A percentile compares a stretch with the other conserved stretches of the same genome.
phyloP scores from a whole-genome alignment of 352 stramenopile species.

The Plasmopara muralis region DNA sequence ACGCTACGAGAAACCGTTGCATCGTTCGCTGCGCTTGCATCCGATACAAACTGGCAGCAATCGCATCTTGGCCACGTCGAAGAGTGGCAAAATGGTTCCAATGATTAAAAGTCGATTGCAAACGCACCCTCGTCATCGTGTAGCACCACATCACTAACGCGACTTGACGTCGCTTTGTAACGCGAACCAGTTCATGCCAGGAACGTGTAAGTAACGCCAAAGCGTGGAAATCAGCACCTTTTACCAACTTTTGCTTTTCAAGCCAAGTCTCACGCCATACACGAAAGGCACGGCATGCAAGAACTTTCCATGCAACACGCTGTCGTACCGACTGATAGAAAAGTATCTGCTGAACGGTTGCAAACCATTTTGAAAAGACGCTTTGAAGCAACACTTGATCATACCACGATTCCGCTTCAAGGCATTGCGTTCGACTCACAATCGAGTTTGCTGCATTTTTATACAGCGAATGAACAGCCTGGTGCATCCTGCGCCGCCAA shows the following conservation, averaged over 20 bases:
- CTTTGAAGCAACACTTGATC: slow-evolving; percentile 14
- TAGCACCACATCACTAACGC: slow-evolving; percentile 22
- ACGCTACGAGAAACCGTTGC: slow-evolving; percentile 13
- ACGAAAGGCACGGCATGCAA: slow-evolving; percentile 15
- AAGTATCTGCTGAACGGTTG: background rate
- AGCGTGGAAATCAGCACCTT: slow-evolving; percentile 14
- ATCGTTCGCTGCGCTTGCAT: slow-evolving; percentile 16
- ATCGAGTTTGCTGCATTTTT: slow-evolving; percentile 4
- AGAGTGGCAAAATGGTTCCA: slow-evolving; percentile 8
- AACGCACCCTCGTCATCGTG: slow-evolving; percentile 9
- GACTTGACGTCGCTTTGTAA: slow-evolving; percentile 25
- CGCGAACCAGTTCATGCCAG: slow-evolving; percentile 17
- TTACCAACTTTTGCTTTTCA: slow-evolving; percentile 10
- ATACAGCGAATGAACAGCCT: slow-evolving; percentile 12
- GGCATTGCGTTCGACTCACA: slow-evolving; percentile 1
- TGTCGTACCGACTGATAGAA: background rate
- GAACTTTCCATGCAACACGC: slow-evolving; percentile 7
- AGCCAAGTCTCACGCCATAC: slow-evolving; percentile 10
- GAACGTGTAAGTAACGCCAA: slow-evolving; percentile 7
- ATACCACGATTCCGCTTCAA: slow-evolving; percentile 23
- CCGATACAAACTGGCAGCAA: slow-evolving; percentile 13
- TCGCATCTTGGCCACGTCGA: slow-evolving; percentile 9
- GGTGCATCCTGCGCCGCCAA: slow-evolving; percentile 6
- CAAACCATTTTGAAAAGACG: background rate
- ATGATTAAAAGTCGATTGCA: slow-evolving; percentile 2